Evolutionary conservation across 1,284 basidiomycete species (phyloP).

Genomic region (Apiotrichum montevideense): DNA sequence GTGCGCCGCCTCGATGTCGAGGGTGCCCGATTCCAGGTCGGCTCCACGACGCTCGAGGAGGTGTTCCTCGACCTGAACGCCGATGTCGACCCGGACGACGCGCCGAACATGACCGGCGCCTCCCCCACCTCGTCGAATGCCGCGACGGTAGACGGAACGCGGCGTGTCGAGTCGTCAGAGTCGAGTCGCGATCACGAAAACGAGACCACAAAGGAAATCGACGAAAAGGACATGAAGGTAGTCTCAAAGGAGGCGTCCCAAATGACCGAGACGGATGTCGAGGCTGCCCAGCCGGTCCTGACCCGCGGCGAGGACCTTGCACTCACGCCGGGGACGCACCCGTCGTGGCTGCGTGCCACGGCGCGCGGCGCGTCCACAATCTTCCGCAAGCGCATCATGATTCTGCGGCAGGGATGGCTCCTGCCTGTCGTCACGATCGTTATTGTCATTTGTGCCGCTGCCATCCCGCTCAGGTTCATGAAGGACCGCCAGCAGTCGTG

Average conservation of each 20-base stretch:
- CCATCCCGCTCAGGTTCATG: slow-evolving; percentile 62
- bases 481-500: slow-evolving; percentile 53
- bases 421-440: slow-evolving; percentile 58
- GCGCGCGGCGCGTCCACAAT: slow-evolving; percentile 52
- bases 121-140: neutral
- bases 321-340: no score
- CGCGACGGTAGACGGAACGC: no score
- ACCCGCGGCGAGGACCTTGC: neutral
- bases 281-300: slow-evolving; percentile 1
- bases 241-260: no score
- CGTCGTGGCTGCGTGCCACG: neutral
- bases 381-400: slow-evolving; percentile 62
- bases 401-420: slow-evolving; percentile 63
- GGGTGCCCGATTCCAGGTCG: slow-evolving; percentile 55
- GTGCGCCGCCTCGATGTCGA: slow-evolving; percentile 44
- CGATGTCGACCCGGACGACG: slow-evolving; percentile 23
- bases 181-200: no score
- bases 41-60: slow-evolving; percentile 69
- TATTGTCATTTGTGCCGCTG: slow-evolving; percentile 59
- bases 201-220: no score
- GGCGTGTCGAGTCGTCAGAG: no score
- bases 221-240: no score
- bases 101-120: neutral
- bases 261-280: no score
- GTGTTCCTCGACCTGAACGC: slow-evolving; percentile 66